These are phyloP conservation scores for Taphrina communis DNA, from an alignment of 1,139 yeast species.

Conservation along the genomic window DNA sequence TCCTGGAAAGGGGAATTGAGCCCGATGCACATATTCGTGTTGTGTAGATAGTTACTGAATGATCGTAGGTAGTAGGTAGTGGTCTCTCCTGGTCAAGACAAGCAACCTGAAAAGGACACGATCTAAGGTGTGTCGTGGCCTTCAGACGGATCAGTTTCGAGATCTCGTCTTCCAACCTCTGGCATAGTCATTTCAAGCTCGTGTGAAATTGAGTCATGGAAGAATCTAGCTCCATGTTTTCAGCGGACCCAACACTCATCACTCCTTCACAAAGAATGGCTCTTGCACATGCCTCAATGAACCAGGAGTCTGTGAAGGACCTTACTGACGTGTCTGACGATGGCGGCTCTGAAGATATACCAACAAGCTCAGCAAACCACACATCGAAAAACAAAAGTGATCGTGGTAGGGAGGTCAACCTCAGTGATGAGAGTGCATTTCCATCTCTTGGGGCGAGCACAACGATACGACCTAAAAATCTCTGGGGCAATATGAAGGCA, in stretches of 20 bases:
- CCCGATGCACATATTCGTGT: neutral
- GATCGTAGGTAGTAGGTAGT: neutral
- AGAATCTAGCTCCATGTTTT: slow-evolving; percentile 23
- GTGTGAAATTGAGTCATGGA: slow-evolving; percentile 3
- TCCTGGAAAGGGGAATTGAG: neutral
- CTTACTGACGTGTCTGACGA: neutral
- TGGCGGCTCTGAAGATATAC: neutral
- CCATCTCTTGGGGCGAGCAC: slow-evolving; percentile 28
- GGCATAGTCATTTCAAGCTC: neutral
- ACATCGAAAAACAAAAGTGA: neutral
- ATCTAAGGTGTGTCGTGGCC: neutral
- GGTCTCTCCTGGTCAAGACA: neutral
- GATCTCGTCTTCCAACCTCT: neutral
- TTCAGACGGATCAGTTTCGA: slow-evolving; percentile 17
- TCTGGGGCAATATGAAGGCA: slow-evolving; percentile 30
- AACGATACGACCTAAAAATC: slow-evolving; percentile 18
- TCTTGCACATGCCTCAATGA: slow-evolving; percentile 21
- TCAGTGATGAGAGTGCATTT: slow-evolving; percentile 32
- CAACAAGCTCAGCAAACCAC: neutral
- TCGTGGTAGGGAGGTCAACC: slow-evolving; percentile 18
- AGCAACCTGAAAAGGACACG: neutral
- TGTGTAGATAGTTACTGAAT: neutral
- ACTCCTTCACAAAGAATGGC: slow-evolving; percentile 31
- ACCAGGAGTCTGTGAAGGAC: slow-evolving; percentile 7
- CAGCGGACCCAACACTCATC: slow-evolving; percentile 14